Evolutionary conservation across 2,329 filamentous ascomycete genomes (phyloP).

Genomic region (Sporothrix brasiliensis): DNA sequence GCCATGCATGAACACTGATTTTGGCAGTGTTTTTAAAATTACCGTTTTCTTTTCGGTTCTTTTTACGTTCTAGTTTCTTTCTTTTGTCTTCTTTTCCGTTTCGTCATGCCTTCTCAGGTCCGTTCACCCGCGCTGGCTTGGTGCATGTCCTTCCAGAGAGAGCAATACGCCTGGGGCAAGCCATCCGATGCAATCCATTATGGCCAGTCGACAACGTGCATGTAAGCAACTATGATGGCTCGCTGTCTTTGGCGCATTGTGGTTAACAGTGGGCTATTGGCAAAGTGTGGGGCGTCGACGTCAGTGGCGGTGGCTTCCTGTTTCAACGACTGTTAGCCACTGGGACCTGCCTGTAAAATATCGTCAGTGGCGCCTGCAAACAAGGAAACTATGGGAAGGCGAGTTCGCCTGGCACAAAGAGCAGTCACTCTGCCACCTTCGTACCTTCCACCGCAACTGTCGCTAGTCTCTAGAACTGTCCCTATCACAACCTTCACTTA

Average conservation of each 20-base stretch:
- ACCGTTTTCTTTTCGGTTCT: neutral
- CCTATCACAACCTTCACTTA: neutral
- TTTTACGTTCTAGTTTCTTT: neutral
- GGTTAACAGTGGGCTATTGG: constrained; percentile 10
- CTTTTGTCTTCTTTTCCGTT: neutral
- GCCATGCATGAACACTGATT: constrained; percentile 21
- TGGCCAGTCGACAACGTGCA: too few relatives aligned
- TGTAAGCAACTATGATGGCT: too few relatives aligned
- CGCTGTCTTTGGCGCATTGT: too few relatives aligned
- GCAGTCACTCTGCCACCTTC: neutral
- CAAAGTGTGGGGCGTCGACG: neutral
- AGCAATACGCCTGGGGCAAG: too few relatives aligned
- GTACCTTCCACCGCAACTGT: neutral
- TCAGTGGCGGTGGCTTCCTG: constrained; percentile 20
- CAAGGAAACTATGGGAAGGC: neutral
- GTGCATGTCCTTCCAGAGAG: too few relatives aligned
- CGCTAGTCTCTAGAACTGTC: neutral
- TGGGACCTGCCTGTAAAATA: constrained; percentile 2
- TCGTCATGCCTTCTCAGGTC: neutral
- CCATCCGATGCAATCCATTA: too few relatives aligned
- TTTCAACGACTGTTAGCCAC: neutral
- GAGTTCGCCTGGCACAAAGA: neutral
- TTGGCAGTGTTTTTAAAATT: neutral
- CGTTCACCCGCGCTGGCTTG: neutral
- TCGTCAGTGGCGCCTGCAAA: neutral